A percentile compares a stretch with the other conserved stretches of the same genome.
Evolutionary conservation across 169 alveolate species (phyloP).

Genomic region (Plasmodium berghei): DNA sequence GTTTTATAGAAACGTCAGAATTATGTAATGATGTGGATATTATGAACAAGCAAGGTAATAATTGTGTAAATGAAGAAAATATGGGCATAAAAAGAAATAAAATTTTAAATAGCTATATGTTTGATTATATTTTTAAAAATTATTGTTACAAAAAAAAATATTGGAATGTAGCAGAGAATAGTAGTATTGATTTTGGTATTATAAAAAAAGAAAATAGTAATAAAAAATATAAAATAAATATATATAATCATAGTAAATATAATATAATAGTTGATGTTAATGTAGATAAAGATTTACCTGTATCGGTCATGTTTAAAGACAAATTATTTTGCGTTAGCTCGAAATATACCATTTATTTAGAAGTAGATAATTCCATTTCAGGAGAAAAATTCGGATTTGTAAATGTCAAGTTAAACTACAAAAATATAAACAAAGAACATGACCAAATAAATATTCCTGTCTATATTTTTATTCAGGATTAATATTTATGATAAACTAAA

Average conservation of each 20-base stretch:
- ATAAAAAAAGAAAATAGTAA: slow-evolving; percentile 21
- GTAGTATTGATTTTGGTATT: slow-evolving; percentile 19
- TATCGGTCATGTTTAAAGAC: slow-evolving; percentile 40
- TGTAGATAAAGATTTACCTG: slow-evolving; percentile 42
- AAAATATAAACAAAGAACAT: slow-evolving; percentile 28
- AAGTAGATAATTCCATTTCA: slow-evolving; percentile 3
- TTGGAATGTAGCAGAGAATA: slow-evolving; percentile 34
- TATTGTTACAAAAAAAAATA: slow-evolving; percentile 63
- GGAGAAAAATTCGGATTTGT: slow-evolving; percentile 59
- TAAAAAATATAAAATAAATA: slow-evolving; percentile 36
- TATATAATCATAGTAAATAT: slow-evolving; percentile 56
- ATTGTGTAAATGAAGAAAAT: not conserved
- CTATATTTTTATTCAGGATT: slow-evolving; percentile 10
- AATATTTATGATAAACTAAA: not conserved
- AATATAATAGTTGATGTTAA: slow-evolving; percentile 50
- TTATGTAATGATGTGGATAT: slow-evolving; percentile 3
- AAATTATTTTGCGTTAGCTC: slow-evolving; percentile 64
- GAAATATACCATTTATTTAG: slow-evolving; percentile 49
- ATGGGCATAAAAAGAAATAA: not conserved
- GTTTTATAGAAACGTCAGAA: slow-evolving; percentile 19
- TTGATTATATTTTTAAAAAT: slow-evolving; percentile 67
- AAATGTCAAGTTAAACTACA: slow-evolving; percentile 18
- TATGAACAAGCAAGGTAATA: not conserved
- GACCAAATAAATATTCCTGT: slow-evolving; percentile 29
- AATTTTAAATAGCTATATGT: slow-evolving; percentile 27